Evolutionary conservation across 148 eudicot genomes (phyloP), one percentile per base, ranked within the genome.

Genomic region (Rheum nobile): DNA sequence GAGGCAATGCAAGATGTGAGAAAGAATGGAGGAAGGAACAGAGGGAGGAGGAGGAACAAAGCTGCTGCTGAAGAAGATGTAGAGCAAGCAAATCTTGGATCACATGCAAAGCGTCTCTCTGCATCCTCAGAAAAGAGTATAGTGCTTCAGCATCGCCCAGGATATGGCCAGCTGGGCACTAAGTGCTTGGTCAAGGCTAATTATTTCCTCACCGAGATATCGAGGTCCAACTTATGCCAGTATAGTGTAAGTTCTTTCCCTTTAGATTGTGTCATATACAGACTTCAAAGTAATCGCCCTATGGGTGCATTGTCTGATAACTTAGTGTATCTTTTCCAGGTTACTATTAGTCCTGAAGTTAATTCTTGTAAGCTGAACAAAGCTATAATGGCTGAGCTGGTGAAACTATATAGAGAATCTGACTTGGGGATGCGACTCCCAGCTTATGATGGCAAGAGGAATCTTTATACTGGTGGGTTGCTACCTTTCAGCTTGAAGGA

Each of bases 181-280:
- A 85, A 85, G 73, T 86, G 90, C 71, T 52, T 88, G 65, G 90
- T 88, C 48, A 88, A 86, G 78, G 92, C 92, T 6, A 88, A 88
- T 75, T 85, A 86, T 76, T 88, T 88, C 79, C 83, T 88, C 37
- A 86, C 88, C 44, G 81, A 85, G 76, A 75, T 88, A 61, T 80
- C 90, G 3, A 73, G 73, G 79, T 79, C 82, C 69, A 86, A 88
- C 76, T 83, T 88, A 35, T 79, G 81, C 71, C 92, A 88, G 32
- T 88, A 88, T 72, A 82, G 74, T 78, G 92, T 88, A 86, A 83
- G 92, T 77, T 48, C 26, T 69, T 55, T 28, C 21, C 59, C 22
- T 52, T 6, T 0, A 29, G 14, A 17, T 29, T 61, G 38, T 32
- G 39, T 65, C 32, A 65, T 65, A 65, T 65, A 1, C 21, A 31